These are phyloP conservation scores for Conringia planisiliqua DNA, from an alignment of 345 rosid species.

Conservation along the genomic window DNA sequence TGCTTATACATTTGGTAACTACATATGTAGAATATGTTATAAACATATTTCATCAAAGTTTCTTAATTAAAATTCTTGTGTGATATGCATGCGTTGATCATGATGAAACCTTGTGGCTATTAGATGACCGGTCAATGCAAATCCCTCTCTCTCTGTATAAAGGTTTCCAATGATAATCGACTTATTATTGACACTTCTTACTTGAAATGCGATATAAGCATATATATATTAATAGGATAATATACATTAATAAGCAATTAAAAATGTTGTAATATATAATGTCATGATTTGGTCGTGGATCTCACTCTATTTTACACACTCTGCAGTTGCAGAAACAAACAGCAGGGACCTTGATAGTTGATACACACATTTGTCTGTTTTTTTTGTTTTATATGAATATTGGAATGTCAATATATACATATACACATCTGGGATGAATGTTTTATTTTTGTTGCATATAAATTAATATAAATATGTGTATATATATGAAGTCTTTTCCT, in stretches of 20 bases:
- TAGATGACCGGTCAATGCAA: conserved; percentile 35
- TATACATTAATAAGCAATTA: background rate
- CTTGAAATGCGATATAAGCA: background rate
- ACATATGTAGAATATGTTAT: background rate
- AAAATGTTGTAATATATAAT: background rate
- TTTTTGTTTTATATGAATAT: too few species aligned
- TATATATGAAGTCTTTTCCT: too few species aligned
- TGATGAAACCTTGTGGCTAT: conserved; percentile 30
- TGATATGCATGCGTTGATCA: conserved; percentile 12
- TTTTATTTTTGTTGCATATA: background rate
- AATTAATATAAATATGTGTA: too few species aligned
- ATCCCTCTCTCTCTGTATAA: background rate
- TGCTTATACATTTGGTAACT: conserved; percentile 26
- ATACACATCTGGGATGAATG: background rate
- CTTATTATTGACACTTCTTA: conserved; percentile 22
- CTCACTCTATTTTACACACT: conserved; percentile 21
- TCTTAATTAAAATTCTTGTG: background rate
- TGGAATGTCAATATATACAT: background rate
- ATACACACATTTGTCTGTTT: background rate
- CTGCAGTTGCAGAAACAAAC: conserved; percentile 16
- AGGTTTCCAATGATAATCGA: conserved; percentile 25
- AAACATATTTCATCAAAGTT: background rate
- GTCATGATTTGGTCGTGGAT: conserved; percentile 25
- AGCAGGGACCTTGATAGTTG: background rate
- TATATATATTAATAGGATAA: background rate